Evolutionary conservation across 495 filamentous ascomycete genomes (phyloP), one percentile per base, ranked within the genome.

Genomic region (Haplographium delicatum): DNA sequence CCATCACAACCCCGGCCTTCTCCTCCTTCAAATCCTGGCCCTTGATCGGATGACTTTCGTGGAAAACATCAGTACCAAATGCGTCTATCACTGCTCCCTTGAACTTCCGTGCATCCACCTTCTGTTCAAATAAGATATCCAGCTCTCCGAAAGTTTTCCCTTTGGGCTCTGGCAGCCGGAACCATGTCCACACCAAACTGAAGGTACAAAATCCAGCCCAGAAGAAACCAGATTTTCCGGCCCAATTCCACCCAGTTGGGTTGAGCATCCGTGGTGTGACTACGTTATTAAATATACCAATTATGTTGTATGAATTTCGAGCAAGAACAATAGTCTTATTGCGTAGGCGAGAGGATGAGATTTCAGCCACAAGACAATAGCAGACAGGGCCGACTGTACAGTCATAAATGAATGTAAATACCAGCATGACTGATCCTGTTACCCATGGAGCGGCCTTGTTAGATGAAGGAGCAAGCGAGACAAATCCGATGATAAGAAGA

Each of bases 111-210:
- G n/a, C n/a, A n/a, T n/a, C n/a, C n/a, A n/a, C n/a, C n/a, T n/a
- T n/a, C n/a, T n/a, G n/a, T n/a, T n/a, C 75, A 61, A 89, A 89
- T 20, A 89, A 71, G 22, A 86, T 42, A 58, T 89, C 84, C 43
- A 88, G 62, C 62, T 89, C 85, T 4, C 79, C 83, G 57, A 83
- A 89, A 0, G 82, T 79, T 23, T 83, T 75, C 9, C 84, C 85
- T 2, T 70, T 68, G 0, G 84, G 82, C 55, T 89, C 84, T 0
- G 84, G 84, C 0, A 89, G 75, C 6, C 85, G 77, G 72, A 88
- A 72, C 42, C 53, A 73, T 13, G 59, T 39, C 69, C 68, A 73
- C 3, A 58, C 28, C 11, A 63, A 42, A 6, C 69, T 72, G 27
- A 75, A 48, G 44, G 64, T 57, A 46, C 72, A 74, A 23, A 68